Percentiles rank a stretch among this genome's conserved stretches.
Evolutionary conservation across 1,284 basidiomycete genomes (phyloP).

Genomic region (Fomitopsis betulina): DNA sequence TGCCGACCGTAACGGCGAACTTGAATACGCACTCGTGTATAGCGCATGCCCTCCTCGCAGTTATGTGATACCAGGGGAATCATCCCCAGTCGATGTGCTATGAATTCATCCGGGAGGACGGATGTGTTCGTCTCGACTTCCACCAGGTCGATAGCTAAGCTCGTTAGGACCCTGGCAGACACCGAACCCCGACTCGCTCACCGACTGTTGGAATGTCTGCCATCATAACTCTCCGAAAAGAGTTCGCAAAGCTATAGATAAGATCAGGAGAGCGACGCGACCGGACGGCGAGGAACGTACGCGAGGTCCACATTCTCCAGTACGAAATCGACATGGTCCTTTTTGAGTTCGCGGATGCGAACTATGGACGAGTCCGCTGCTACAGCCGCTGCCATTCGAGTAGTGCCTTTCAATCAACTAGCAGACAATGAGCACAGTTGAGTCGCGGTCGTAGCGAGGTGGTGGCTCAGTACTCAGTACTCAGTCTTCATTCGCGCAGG

Average conservation of each 20-base stretch:
- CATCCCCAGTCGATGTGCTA: constrained; percentile 94
- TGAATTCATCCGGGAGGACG: constrained; percentile 95
- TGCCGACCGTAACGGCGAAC: not conserved
- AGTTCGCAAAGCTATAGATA: constrained; percentile 74
- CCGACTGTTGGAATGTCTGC: constrained; percentile 94
- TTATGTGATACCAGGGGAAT: constrained; percentile 85
- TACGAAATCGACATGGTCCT: constrained; percentile 82
- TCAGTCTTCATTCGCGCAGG: too few species aligned
- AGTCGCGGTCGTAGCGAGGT: not conserved
- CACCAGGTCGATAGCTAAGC: constrained; percentile 91
- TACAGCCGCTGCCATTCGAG: constrained; percentile 26
- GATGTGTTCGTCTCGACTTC: constrained; percentile 91
- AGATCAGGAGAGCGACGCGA: constrained; percentile 4
- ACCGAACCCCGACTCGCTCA: constrained; percentile 36
- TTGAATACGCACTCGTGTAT: constrained; percentile 57
- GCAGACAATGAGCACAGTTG: not conserved
- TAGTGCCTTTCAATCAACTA: not conserved
- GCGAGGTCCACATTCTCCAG: constrained; percentile 91
- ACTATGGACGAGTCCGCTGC: constrained; percentile 42
- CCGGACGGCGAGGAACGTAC: constrained; percentile 37
- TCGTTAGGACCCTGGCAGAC: not conserved
- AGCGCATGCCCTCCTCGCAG: constrained; percentile 83
- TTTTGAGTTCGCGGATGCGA: constrained; percentile 74
- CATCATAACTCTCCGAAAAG: constrained; percentile 85
- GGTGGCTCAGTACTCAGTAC: too few species aligned